Conservation (phyloP, 2,329 filamentous ascomycete species). For the Pestalotiopsis sp. region DNA sequence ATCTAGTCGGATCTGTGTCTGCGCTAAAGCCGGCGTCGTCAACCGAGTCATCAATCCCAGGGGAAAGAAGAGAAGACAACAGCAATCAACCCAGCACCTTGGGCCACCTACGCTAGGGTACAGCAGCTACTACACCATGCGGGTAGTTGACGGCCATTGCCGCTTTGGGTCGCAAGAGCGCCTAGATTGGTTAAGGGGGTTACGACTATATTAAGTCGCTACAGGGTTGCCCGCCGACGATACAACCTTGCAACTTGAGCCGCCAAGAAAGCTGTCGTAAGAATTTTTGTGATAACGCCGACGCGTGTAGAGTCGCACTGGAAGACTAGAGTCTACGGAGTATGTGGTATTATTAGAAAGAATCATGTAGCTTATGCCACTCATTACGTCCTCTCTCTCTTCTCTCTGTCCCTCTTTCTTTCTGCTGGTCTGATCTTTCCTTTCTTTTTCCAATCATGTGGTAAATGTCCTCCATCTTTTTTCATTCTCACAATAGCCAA, state of each 20-base stretch:
- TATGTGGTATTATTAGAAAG: constrained; percentile 7
- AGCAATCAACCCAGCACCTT: constrained; percentile 1
- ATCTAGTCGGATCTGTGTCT: constrained; percentile 1
- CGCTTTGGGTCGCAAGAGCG: not conserved
- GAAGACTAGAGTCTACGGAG: not conserved
- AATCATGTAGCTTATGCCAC: not conserved
- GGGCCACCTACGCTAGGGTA: not conserved
- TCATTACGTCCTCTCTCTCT: not conserved
- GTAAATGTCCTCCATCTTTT: not conserved
- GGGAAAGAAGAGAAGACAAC: not conserved
- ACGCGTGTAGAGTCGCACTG: not conserved
- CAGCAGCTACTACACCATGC: not conserved
- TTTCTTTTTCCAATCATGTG: not conserved
- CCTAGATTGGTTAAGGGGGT: constrained; percentile 8
- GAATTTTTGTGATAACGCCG: not conserved
- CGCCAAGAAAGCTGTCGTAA: constrained; percentile 12
- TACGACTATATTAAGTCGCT: constrained; percentile 8
- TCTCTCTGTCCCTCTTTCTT: not conserved
- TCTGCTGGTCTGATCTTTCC: not conserved
- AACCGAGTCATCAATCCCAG: constrained; percentile 12
- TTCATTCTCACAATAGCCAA: not conserved
- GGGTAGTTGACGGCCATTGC: not conserved
- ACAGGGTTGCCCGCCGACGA: constrained; percentile 1
- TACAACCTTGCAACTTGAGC: constrained; percentile 7
- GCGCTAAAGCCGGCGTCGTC: constrained; percentile 13